phyloP scores from a whole-genome alignment of 2,329 filamentous ascomycete genomes.

The Torrubiellomyces zombiae region DNA sequence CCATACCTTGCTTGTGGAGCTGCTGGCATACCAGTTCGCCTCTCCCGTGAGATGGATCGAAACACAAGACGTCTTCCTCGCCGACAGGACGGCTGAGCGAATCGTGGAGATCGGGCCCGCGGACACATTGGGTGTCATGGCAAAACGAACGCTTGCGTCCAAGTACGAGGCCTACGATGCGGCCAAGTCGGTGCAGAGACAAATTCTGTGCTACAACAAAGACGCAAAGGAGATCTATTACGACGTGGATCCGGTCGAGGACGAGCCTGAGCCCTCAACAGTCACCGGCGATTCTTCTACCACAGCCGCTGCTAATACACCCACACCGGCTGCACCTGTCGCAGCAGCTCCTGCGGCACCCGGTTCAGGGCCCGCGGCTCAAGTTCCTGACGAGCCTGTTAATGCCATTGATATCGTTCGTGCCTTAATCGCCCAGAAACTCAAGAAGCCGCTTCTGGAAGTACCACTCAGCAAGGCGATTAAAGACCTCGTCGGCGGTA shows the following conservation, averaged over 20 bases:
- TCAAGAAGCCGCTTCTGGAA: constrained; percentile 84
- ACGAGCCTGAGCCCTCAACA: constrained; percentile 55
- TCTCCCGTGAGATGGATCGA: constrained; percentile 99
- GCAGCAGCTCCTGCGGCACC: constrained; percentile 43
- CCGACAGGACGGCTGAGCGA: constrained; percentile 86
- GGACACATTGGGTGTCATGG: constrained; percentile 95
- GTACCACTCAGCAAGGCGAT: constrained; percentile 92
- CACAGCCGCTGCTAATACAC: constrained; percentile 36
- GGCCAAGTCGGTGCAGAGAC: constrained; percentile 85
- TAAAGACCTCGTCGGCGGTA: constrained; percentile 94
- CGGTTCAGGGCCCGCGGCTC: constrained; percentile 69
- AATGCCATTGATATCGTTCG: constrained; percentile 80
- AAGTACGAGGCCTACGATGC: constrained; percentile 99
- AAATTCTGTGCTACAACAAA: constrained; percentile 99
- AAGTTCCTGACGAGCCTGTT: constrained; percentile 74
- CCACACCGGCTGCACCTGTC: too few species aligned
- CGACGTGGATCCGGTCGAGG: constrained; percentile 86
- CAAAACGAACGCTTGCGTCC: constrained; percentile 81
- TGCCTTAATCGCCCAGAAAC: constrained; percentile 82
- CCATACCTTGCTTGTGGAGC: constrained; percentile 94
- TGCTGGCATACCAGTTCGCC: constrained; percentile 97
- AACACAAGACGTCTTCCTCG: constrained; percentile 98
- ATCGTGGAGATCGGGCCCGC: constrained; percentile 96
- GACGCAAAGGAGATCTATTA: constrained; percentile 99
- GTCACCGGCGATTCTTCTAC: constrained; percentile 36